Evolutionary conservation across 306 rosid species (phyloP).

Genomic region (Prunus fruticosa): DNA sequence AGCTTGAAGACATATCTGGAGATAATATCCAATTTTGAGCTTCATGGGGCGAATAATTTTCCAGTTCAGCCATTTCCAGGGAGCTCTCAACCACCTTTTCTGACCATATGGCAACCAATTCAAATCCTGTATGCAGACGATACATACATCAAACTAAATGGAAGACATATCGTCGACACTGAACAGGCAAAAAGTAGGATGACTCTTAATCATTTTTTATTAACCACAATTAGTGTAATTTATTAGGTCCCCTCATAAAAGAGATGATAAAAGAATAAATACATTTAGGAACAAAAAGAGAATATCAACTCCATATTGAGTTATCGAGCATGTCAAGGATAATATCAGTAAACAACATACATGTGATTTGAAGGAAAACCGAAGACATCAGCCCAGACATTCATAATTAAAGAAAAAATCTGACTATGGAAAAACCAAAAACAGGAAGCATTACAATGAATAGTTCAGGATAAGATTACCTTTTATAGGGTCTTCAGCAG

Average conservation of each 20-base stretch:
- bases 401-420: not conserved
- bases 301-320: not conserved
- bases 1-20: constrained; percentile 53
- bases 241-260: not conserved
- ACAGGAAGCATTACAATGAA: constrained; percentile 4
- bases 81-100: constrained; percentile 85
- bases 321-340: not conserved
- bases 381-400: not conserved
- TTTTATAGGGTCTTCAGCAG: constrained; percentile 94
- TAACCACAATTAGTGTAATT: not conserved
- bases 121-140: constrained; percentile 70
- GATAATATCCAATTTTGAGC: constrained; percentile 84
- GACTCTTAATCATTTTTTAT: constrained; percentile 3
- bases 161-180: constrained; percentile 21
- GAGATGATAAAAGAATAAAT: not conserved
- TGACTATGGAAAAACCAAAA: constrained; percentile 5
- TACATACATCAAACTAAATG: constrained; percentile 24
- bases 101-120: constrained; percentile 72
- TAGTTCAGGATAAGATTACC: constrained; percentile 36
- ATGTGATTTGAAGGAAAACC: not conserved
- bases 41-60: constrained; percentile 87
- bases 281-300: not conserved
- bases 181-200: constrained; percentile 18
- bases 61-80: constrained; percentile 95
- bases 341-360: not conserved